phyloP scores from a whole-genome alignment of 441 rosid species.

The Croton setiger region DNA sequence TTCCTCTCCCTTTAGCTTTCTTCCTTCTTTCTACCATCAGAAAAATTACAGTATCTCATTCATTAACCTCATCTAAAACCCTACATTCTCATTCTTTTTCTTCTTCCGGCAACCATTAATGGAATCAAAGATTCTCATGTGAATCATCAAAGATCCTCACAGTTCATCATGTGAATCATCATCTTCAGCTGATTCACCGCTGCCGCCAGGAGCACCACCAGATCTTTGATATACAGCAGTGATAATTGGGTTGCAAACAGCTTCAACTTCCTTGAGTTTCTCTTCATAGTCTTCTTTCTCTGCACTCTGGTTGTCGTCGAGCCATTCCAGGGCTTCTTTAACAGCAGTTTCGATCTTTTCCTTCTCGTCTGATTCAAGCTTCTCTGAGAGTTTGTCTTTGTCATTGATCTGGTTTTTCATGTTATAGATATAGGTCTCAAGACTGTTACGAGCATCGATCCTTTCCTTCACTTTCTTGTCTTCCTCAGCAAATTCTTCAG shows the following conservation, averaged over 20 bases:
- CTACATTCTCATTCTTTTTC: too few relatives aligned
- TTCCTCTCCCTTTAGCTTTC: too few relatives aligned
- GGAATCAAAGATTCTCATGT: too few relatives aligned
- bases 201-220: constrained; percentile 66
- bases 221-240: constrained; percentile 70
- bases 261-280: constrained; percentile 88
- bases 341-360: constrained; percentile 64
- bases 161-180: constrained; percentile 74
- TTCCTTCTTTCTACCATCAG: too few relatives aligned
- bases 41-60: too few relatives aligned
- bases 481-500: constrained; percentile 84
- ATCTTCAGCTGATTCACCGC: constrained; percentile 32
- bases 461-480: constrained; percentile 85
- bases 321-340: constrained; percentile 77
- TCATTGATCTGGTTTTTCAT: constrained; percentile 81
- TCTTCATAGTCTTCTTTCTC: constrained; percentile 78
- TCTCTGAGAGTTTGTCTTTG: constrained; percentile 84
- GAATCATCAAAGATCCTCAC: too few relatives aligned
- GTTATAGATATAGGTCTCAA: constrained; percentile 82
- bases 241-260: constrained; percentile 78
- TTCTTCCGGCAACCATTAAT: too few relatives aligned
- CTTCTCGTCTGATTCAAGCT: constrained; percentile 70
- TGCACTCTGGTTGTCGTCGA: constrained; percentile 67
- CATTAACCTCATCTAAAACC: too few relatives aligned
- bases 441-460: constrained; percentile 66